Percentiles rank a stretch among this genome's conserved stretches.
Evolutionary conservation across 2,329 filamentous ascomycete genomes (phyloP).

Genomic region (Colletotrichum coccodes): DNA sequence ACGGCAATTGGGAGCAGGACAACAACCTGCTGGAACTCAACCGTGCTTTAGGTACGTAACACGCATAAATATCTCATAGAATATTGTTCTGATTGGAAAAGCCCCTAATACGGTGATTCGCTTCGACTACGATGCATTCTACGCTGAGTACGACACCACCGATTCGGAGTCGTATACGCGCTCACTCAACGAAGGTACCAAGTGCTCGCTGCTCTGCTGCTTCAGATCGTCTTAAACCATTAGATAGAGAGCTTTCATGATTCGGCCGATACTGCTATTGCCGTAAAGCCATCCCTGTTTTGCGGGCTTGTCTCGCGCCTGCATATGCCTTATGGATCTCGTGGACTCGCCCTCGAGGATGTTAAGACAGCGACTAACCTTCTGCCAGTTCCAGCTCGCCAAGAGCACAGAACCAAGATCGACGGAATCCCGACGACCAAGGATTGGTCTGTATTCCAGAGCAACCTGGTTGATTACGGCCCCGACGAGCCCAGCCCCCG

Average conservation of each 20-base stretch:
- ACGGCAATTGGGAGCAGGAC: constrained; percentile 31
- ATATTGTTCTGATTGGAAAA: background rate
- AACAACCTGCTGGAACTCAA: constrained; percentile 25
- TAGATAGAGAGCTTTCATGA: background rate
- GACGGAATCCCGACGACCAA: background rate
- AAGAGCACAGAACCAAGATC: background rate
- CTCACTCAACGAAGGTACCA: constrained; percentile 8
- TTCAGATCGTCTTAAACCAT: background rate
- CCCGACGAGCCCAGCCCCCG: constrained; percentile 15
- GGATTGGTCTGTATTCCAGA: constrained; percentile 30
- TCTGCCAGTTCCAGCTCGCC: background rate
- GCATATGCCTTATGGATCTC: background rate
- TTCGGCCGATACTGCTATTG: background rate
- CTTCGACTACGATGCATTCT: background rate
- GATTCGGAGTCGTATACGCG: constrained; percentile 5
- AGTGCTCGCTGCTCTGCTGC: background rate
- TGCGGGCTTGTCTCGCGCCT: background rate
- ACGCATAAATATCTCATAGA: background rate
- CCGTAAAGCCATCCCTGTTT: background rate
- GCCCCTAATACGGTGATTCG: constrained; percentile 25
- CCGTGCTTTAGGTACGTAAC: constrained; percentile 22
- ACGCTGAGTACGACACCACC: background rate
- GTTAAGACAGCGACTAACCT: background rate
- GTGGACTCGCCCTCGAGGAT: too few species aligned
- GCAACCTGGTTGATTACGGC: constrained; percentile 26